Base-by-base conservation (phyloP, 2,329 filamentous ascomycete genomes). In the Fusarium zealandicum region DNA sequence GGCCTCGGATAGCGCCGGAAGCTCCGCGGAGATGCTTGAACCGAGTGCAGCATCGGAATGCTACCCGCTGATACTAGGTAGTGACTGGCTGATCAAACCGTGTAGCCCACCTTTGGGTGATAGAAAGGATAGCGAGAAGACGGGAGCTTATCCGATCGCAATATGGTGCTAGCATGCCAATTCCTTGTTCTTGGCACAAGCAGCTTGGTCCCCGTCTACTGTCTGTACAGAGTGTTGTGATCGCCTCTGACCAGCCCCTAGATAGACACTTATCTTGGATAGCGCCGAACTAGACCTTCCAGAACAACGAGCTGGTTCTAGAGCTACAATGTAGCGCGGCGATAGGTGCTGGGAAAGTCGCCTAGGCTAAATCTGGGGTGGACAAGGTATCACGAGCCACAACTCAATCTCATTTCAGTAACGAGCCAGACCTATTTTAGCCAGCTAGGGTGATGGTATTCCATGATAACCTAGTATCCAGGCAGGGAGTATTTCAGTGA, bases 1-100 rank as follows among this genome's bases (percentile, higher is more conserved):
- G 35, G 25, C 18, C 14, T 16, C 12, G 30, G 12, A 46, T 39
- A 51, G 58, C 22, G 48, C 41, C 32, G 17, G 27, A 38, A 22
- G 13, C 32, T 63, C 60, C 60, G 60, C 60, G 60, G 60, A 63
- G 60, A 63, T 54, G 47, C 18, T 49, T 27, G 44, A 49, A 54
- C 41, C 45, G 57, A 36, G 31, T 42, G 52, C 32, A 44, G 43
- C 43, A 43, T 60, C 43, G 59, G 59, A 50, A 52, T 40, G 54
- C 18, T 30, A 52, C 36, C 45, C 54, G 59, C 37, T 51, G 22
- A 56, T 27, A 22, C 18, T n/a, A n/a, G n/a, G n/a, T n/a, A n/a
- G n/a, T n/a, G n/a, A n/a, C n/a, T 39, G 35, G 48, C 14, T 20
- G 39, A 9, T 17, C 18, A 12, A 31, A 11, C 12, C 5, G 28